Percentiles rank a stretch among this genome's conserved stretches.
Evolutionary conservation across 1,139 yeast genomes (phyloP).

Genomic region (Magnusiomyces sp.): DNA sequence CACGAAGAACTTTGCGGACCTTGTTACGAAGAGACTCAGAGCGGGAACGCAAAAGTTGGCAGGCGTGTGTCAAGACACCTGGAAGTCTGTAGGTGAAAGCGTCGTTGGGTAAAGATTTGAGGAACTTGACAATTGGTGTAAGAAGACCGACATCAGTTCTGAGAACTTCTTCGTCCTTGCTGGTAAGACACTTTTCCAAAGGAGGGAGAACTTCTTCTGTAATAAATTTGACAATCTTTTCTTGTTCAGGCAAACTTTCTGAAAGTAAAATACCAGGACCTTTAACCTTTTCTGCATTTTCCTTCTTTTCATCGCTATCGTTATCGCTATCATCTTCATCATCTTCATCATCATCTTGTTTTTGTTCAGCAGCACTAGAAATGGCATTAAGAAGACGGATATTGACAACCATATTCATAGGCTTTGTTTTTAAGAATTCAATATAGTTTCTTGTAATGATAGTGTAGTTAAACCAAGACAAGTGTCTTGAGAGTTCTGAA

Average conservation of each 20-base stretch:
- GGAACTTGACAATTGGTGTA: slow-evolving; percentile 68
- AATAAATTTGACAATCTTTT: slow-evolving; percentile 46
- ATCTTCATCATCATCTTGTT: slow-evolving; percentile 13
- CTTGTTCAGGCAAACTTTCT: slow-evolving; percentile 30
- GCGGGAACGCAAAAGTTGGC: slow-evolving; percentile 81
- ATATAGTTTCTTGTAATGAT: slow-evolving; percentile 69
- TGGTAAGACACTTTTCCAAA: slow-evolving; percentile 45
- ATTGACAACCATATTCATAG: slow-evolving; percentile 48
- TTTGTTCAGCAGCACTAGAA: slow-evolving; percentile 45
- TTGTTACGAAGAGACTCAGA: slow-evolving; percentile 86
- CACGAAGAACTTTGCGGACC: slow-evolving; percentile 67
- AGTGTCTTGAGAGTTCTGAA: slow-evolving; percentile 47
- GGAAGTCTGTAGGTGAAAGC: slow-evolving; percentile 57
- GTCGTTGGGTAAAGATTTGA: slow-evolving; percentile 54
- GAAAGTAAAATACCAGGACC: slow-evolving; percentile 16
- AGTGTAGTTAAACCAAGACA: slow-evolving; percentile 74
- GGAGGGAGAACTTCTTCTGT: slow-evolving; percentile 54
- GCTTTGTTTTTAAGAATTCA: slow-evolving; percentile 43
- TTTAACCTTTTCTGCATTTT: slow-evolving; percentile 10
- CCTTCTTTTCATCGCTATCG: slow-evolving; percentile 24
- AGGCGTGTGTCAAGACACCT: slow-evolving; percentile 70
- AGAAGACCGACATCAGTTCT: slow-evolving; percentile 70
- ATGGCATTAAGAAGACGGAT: slow-evolving; percentile 58
- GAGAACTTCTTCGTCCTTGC: slow-evolving; percentile 62
- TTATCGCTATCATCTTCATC: slow-evolving; percentile 47